A percentile compares a stretch with the other conserved stretches of the same genome.
phyloP scores from a whole-genome alignment of 352 stramenopile species.

The Achlya hypogyna region DNA sequence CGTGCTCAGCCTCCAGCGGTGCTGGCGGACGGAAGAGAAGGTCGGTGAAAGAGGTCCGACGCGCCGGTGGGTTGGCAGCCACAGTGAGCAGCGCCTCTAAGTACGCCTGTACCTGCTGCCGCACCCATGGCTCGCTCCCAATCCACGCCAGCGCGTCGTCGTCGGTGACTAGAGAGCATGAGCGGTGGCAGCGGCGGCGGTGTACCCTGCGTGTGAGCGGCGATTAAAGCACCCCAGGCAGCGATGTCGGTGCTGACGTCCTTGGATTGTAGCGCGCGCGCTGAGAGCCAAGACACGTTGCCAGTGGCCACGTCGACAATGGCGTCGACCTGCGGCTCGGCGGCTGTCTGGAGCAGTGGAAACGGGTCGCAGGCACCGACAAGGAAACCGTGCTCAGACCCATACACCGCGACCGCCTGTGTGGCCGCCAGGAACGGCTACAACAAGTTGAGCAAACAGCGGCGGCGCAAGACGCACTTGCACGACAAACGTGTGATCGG shows the following conservation, averaged over 20 bases:
- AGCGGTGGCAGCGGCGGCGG: neutral
- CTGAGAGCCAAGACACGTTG: constrained; percentile 37
- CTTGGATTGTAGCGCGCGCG: constrained; percentile 38
- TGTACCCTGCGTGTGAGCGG: neutral
- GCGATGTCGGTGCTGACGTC: constrained; percentile 35
- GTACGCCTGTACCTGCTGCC: constrained; percentile 43
- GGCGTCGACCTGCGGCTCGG: constrained; percentile 28
- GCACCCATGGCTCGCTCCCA: constrained; percentile 48
- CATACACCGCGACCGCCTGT: neutral
- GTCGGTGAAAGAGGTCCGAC: constrained; percentile 12
- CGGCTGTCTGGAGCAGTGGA: constrained; percentile 31
- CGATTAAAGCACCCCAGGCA: constrained; percentile 28
- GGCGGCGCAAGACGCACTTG: too few relatives aligned
- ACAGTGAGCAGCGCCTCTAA: constrained; percentile 46
- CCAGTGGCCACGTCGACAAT: constrained; percentile 52
- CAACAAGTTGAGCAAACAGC: too few relatives aligned
- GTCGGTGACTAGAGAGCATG: neutral
- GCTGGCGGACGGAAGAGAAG: constrained; percentile 33
- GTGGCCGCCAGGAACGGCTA: constrained; percentile 9
- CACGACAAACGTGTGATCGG: neutral
- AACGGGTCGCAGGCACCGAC: constrained; percentile 45
- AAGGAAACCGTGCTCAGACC: constrained; percentile 33
- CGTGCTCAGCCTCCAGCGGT: constrained; percentile 47
- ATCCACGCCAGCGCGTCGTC: constrained; percentile 12
- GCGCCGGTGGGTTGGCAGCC: constrained; percentile 20